Evolutionary conservation across 805 yeast species (phyloP), one percentile per base, ranked within the genome.

Genomic region (Jamesozyma gamospora): DNA sequence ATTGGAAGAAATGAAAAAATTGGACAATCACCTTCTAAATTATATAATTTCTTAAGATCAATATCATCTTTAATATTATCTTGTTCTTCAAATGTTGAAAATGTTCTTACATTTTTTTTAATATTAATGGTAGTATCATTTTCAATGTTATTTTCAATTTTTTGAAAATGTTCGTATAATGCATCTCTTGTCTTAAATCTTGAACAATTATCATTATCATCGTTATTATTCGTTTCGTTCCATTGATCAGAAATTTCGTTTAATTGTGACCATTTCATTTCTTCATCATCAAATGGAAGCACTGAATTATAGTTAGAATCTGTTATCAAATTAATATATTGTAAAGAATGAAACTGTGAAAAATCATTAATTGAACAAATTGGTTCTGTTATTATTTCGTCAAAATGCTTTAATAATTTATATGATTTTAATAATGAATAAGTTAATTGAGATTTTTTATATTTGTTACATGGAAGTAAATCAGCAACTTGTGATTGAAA

Each of bases 1-100:
- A 67, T 64, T 9, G 62, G 60, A 51, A 82, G 54, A 8, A 58
- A 62, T 0, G 79, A 74, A 50, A 82, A 82, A 0, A 71, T 48
- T 1, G 80, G 80, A 52, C 88, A 82, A 53, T 82, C 92, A 43
- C 72, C 72, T 13, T 56, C 55, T 4, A 82, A 56, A 0, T 84
- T 84, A 52, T 41, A 75, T 18, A 45, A 29, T 33, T 56, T 56
- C 3, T 21, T 21, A 21, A 65, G 40, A 9, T 43, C 41, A 14
- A 8, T 6, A 21, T 45, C 48, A 13, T 45, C 32, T n/a, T 29
- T 35, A 13, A 5, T 8, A 25, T 32, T 32, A 15, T 32, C 16
- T 15, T 31, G 25, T n/a, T 41, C 40, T 29, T 35, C n/a, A 16
- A 27, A 9, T 29, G 24, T 6, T 21, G 24, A 21, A 21, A 6